A percentile compares a stretch with the other conserved stretches of the same genome.
These are phyloP conservation scores for Seiridium cupressi DNA, from an alignment of 2,329 filamentous ascomycete genomes.

Conservation along the genomic window DNA sequence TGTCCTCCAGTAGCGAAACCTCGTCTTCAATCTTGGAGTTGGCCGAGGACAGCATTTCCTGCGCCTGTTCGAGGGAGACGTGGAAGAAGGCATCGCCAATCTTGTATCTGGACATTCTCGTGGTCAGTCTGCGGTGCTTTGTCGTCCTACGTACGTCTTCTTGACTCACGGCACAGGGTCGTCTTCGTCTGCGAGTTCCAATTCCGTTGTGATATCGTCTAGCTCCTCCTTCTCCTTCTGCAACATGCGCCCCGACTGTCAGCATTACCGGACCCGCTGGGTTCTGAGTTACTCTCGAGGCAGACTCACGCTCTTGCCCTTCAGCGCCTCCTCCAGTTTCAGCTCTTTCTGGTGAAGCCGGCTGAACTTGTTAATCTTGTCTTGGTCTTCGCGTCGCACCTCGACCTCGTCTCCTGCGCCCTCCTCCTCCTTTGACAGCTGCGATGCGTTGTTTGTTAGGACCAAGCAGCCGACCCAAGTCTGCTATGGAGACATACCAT, in stretches of 20 bases:
- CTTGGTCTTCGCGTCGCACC: conserved; percentile 94
- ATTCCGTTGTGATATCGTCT: conserved; percentile 85
- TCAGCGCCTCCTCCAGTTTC: conserved; percentile 75
- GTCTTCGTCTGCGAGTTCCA: conserved; percentile 94
- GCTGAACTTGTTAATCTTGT: conserved; percentile 98
- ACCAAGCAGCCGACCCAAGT: no score
- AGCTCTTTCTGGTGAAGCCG: conserved; percentile 86
- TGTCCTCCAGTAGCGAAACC: conserved; percentile 73
- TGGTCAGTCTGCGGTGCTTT: neutral
- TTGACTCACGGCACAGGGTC: conserved; percentile 78
- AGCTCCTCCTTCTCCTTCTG: conserved; percentile 99
- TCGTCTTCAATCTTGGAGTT: conserved; percentile 74
- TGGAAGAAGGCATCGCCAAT: conserved; percentile 95
- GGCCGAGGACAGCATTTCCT: conserved; percentile 75
- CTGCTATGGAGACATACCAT: conserved; percentile 22
- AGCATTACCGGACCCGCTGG: neutral
- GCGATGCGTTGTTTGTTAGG: conserved; percentile 7
- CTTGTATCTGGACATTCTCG: conserved; percentile 73
- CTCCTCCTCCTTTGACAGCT: conserved; percentile 96
- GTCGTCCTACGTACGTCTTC: neutral
- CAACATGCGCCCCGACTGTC: conserved; percentile 12
- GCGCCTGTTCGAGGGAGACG: conserved; percentile 78
- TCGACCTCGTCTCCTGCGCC: conserved; percentile 80
- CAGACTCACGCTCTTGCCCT: conserved; percentile 69
- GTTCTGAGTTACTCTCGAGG: neutral